Evolutionary conservation across 164 flowering plant genomes (phyloP).

Genomic region (grape (Vitis vinifera)): DNA sequence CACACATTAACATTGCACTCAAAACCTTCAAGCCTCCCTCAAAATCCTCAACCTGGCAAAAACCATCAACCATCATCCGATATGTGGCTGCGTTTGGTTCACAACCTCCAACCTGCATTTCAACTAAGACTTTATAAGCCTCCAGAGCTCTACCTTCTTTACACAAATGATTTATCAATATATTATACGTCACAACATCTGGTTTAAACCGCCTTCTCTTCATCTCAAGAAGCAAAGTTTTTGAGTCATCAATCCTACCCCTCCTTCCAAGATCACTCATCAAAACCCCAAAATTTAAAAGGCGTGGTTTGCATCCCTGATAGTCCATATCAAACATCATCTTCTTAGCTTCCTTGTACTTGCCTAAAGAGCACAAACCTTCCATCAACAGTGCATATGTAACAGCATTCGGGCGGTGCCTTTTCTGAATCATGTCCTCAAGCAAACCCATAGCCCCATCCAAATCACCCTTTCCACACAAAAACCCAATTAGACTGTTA

Average conservation of each 20-base stretch:
- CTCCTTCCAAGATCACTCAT: slow-evolving; percentile 72
- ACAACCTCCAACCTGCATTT: slow-evolving; percentile 79
- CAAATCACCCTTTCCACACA: slow-evolving; percentile 53
- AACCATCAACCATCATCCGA: slow-evolving; percentile 85
- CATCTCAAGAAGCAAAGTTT: slow-evolving; percentile 65
- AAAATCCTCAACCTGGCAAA: slow-evolving; percentile 60
- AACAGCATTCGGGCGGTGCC: slow-evolving; percentile 55
- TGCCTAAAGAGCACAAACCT: slow-evolving; percentile 61
- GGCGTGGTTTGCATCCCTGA: slow-evolving; percentile 60
- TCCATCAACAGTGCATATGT: slow-evolving; percentile 83
- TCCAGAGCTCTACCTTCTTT: slow-evolving; percentile 51
- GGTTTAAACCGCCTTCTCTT: slow-evolving; percentile 67
- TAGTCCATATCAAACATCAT: slow-evolving; percentile 98
- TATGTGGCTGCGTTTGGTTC: slow-evolving; percentile 76
- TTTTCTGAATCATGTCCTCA: slow-evolving; percentile 61
- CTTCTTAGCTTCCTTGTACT: slow-evolving; percentile 65
- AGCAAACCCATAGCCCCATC: slow-evolving; percentile 50
- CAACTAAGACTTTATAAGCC: slow-evolving; percentile 69
- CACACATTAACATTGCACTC: slow-evolving; percentile 58
- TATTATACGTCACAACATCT: slow-evolving; percentile 74
- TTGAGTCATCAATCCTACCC: slow-evolving; percentile 75
- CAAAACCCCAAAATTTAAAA: slow-evolving; percentile 74
- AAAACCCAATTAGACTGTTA: slow-evolving; percentile 66
- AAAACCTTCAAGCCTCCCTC: slow-evolving; percentile 62
- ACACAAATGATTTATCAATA: slow-evolving; percentile 64